These are phyloP conservation scores for Pythium aquatile DNA, from an alignment of 352 stramenopile genomes.

Conservation along the genomic window DNA sequence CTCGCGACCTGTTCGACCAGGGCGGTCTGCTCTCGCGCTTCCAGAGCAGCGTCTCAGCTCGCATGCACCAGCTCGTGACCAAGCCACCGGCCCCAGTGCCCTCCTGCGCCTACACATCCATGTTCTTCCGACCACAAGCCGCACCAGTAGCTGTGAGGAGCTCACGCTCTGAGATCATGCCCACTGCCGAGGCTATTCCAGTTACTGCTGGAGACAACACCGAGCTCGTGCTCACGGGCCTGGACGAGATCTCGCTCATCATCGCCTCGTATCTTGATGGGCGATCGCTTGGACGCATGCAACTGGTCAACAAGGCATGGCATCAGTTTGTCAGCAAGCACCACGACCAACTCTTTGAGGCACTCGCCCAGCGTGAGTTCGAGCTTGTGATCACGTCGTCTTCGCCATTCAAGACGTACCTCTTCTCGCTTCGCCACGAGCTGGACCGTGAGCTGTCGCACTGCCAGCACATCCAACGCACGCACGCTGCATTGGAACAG, in stretches of 20 bases:
- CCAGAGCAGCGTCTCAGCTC: conserved; percentile 14
- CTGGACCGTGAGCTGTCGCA: conserved; percentile 53
- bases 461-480: conserved; percentile 34
- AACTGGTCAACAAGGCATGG: conserved; percentile 45
- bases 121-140: conserved; percentile 10
- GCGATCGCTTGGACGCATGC: conserved; percentile 38
- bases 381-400: conserved; percentile 39
- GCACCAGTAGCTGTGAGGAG: neutral
- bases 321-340: conserved; percentile 39
- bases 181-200: neutral
- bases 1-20: conserved; percentile 18
- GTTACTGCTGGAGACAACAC: conserved; percentile 3
- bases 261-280: conserved; percentile 57
- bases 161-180: neutral
- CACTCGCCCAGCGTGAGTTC: conserved; percentile 41
- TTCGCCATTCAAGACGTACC: conserved; percentile 51
- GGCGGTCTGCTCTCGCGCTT: conserved; percentile 15
- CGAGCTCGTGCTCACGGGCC: conserved; percentile 33
- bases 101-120: conserved; percentile 8
- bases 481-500: conserved; percentile 44
- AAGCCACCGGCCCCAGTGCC: neutral
- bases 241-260: conserved; percentile 51
- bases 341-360: conserved; percentile 37
- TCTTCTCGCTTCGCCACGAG: conserved; percentile 42
- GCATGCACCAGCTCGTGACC: conserved; percentile 21